Base-by-base conservation (phyloP, 106 monocot species). In the Amphibolis antarctica region DNA sequence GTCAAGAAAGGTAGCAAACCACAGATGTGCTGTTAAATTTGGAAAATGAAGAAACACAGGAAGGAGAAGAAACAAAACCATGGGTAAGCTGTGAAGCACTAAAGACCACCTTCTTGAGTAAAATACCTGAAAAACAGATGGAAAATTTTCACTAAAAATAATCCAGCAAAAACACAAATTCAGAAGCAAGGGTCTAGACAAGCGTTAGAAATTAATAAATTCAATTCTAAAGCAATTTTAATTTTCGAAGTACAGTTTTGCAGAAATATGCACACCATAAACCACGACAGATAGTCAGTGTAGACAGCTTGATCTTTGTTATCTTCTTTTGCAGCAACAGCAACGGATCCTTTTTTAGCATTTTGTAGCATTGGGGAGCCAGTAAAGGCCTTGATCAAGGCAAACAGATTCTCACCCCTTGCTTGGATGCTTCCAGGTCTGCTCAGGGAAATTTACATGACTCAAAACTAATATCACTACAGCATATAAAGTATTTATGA, bases 341-440 rank as follows among this genome's bases (percentile, higher is more conserved):
- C 47, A 46, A 60, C 51, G 65, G 79, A 66, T 71, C 72, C 77
- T 72, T 79, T 42, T 46, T 76, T 61, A 27, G 77, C 69, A 65
- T 62, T 76, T 46, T 55, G 76, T 59, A 98, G 28, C 56, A 80
- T 47, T 52, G 89, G 64, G 62, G 90, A 87, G 44, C 65, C 81
- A 64, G 82, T 67, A 64, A 98, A 91, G 66, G 82, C 91, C 66
- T 91, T 70, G 62, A 88, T 64, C 47, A 98, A 72, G 63, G 59
- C 71, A 30, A 86, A 60, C 36, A 84, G 62, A 83, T 98, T 98
- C 26, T 98, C 98, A 49, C 98, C 98, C 68, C 98, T 86, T 64
- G 83, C 98, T 82, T 98, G 98, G 48, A 98, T 98, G 72, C 98
- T 98, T 70, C 98, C 98, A 60, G 98, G 98, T 58, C 98, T 98